These are phyloP conservation scores for Aspergillus quadricinctus DNA, from an alignment of 2,329 filamentous ascomycete species.

Conservation along the genomic window DNA sequence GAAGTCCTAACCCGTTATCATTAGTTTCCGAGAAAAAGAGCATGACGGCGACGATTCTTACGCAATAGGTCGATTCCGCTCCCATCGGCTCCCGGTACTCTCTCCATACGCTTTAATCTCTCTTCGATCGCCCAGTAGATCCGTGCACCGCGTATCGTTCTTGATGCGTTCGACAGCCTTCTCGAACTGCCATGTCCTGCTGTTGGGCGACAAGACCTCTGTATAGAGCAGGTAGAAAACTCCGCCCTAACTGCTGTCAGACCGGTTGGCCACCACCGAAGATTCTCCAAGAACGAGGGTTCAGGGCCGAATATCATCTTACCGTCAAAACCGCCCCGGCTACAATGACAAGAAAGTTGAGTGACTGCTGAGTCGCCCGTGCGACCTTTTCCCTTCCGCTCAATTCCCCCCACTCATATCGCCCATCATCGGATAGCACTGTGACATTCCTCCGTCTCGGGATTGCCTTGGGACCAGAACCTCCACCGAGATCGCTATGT, in stretches of 20 bases:
- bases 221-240: conserved; percentile 74
- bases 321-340: conserved; percentile 74
- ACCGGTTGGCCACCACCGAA: neutral
- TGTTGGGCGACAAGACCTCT: conserved; percentile 79
- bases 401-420: conserved; percentile 74
- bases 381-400: conserved; percentile 73
- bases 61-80: conserved; percentile 56
- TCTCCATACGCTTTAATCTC: conserved; percentile 81
- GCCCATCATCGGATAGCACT: conserved; percentile 79
- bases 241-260: conserved; percentile 52
- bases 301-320: conserved; percentile 23
- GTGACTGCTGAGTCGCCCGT: conserved; percentile 81
- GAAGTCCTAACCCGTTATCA: conserved; percentile 50
- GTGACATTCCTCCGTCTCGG: conserved; percentile 62
- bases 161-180: conserved; percentile 76
- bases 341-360: conserved; percentile 77
- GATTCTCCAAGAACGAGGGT: neutral
- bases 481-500: conserved; percentile 44
- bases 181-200: conserved; percentile 85
- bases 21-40: neutral
- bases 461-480: conserved; percentile 41
- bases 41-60: conserved; percentile 22
- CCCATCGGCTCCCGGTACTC: conserved; percentile 76
- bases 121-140: conserved; percentile 68
- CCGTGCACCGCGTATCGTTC: conserved; percentile 64